phyloP scores from a whole-genome alignment of 495 filamentous ascomycete species.

The Venustampulla echinocandica region DNA sequence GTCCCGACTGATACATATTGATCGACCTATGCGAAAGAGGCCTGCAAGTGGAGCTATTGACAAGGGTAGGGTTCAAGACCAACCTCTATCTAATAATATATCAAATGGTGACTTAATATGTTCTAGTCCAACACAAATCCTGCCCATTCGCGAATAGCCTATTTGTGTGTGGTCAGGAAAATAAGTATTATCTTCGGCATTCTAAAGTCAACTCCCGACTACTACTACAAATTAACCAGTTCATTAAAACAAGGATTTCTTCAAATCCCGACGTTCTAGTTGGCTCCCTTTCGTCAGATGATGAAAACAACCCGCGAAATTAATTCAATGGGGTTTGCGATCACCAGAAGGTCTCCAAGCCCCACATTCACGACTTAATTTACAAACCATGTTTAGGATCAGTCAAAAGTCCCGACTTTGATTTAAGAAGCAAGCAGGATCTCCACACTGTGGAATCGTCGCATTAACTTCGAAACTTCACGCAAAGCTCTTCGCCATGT shows the following conservation, averaged over 20 bases:
- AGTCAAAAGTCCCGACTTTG: neutral
- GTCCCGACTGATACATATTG: neutral
- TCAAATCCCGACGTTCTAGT: neutral
- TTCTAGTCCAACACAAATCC: neutral
- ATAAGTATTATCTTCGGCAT: neutral
- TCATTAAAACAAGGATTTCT: slow-evolving; percentile 3
- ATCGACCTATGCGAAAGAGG: neutral
- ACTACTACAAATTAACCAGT: neutral
- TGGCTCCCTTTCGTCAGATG: slow-evolving; percentile 6
- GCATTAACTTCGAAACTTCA: neutral
- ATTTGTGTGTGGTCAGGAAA: neutral
- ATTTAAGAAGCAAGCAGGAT: neutral
- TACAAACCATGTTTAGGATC: slow-evolving; percentile 1
- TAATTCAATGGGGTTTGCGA: slow-evolving; percentile 1
- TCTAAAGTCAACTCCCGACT: slow-evolving; percentile 5
- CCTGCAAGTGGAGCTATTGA: neutral
- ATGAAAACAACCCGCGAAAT: neutral
- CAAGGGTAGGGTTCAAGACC: neutral
- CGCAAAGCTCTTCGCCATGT: slow-evolving; percentile 28
- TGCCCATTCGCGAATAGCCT: neutral
- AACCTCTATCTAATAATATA: neutral
- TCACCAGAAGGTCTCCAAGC: neutral
- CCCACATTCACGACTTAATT: slow-evolving; percentile 2
- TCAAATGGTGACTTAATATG: neutral
- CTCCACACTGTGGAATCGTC: neutral